Conservation (phyloP, 192 early-diverging fungal genomes). For the Martensiomyces pterosporus region DNA sequence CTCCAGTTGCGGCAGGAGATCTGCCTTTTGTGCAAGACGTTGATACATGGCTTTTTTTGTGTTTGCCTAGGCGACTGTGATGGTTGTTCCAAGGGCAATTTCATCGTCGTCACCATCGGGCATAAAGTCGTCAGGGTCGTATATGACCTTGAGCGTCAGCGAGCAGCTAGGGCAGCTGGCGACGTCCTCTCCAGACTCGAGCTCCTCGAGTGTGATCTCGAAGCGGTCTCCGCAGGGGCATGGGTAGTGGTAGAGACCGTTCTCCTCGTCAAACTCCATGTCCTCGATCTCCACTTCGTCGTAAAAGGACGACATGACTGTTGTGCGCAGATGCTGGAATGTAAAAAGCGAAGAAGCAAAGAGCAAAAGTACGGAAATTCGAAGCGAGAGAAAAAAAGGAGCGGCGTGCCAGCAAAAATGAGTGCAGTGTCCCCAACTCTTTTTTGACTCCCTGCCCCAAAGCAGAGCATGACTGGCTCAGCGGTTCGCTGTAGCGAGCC, state of each 20-base stretch:
- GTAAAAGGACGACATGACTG: slow-evolving; percentile 50
- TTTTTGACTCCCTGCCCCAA: too few relatives aligned
- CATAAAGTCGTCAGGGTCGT: slow-evolving; percentile 62
- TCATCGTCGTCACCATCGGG: slow-evolving; percentile 26
- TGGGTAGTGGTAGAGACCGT: slow-evolving; percentile 80
- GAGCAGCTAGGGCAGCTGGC: slow-evolving; percentile 92
- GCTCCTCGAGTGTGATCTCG: slow-evolving; percentile 73
- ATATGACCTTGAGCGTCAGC: slow-evolving; percentile 85
- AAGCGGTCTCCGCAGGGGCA: slow-evolving; percentile 98
- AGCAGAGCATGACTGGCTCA: too few relatives aligned
- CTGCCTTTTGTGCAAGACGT: too few relatives aligned
- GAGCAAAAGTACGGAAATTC: neutral
- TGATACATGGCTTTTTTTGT: too few relatives aligned
- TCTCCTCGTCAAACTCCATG: slow-evolving; percentile 88
- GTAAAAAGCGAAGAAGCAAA: neutral
- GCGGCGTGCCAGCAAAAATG: too few relatives aligned
- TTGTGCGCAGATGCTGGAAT: too few relatives aligned
- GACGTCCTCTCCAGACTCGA: slow-evolving; percentile 79
- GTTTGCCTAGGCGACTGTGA: slow-evolving; percentile 14
- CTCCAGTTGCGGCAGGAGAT: too few relatives aligned
- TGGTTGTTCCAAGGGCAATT: slow-evolving; percentile 16
- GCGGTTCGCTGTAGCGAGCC: too few relatives aligned
- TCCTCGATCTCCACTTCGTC: slow-evolving; percentile 80
- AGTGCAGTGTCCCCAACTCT: too few relatives aligned
- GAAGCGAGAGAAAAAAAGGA: slow-evolving; percentile 2